Evolutionary conservation across 257 asterid species (phyloP), one percentile per base, ranked within the genome.

Genomic region (Gentiana dahurica): DNA sequence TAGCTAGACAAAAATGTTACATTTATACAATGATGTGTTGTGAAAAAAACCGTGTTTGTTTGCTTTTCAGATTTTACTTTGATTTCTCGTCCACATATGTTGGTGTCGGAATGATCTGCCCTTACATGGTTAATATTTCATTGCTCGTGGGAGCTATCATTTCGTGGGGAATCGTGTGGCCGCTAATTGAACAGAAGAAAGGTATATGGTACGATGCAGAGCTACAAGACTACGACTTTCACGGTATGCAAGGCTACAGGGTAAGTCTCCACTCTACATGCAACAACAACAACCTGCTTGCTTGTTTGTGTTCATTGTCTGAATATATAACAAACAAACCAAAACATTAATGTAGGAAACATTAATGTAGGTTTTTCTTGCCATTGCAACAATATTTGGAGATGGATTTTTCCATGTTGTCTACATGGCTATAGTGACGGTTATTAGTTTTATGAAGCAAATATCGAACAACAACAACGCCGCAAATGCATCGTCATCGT

Each of bases 311-410:
- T 15, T 15, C 24, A 15, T 15, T 15, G 24, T 15, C 24, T 15
- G 24, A 15, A 15, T 15, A 15, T 15, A 34, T 4, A 8, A 15
- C 24, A 15, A 15, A 15, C 24, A 15, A 15, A 15, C 24, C 0
- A 15, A 15, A 15, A 15, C 24, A 15, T 15, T 15, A 12, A 6
- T 36, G 37, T 60, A 89, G 97, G 81, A 15, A 15, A 15, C 24
- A 15, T 15, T 15, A 12, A 6, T 36, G 37, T 60, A 89, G 97
- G 81, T 89, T 69, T 89, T 89, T 78, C 75, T 89, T 54, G 93
- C 84, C 41, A 86, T 89, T 63, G 93, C 95, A 58, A 84, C 86
- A 93, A 89, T 87, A 65, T 95, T 89, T 34, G 97, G 97, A n/a
- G 97, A 89, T 59, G 97, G 97, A 57, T 87, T 87, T 62, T 90